phyloP scores from a whole-genome alignment of 441 rosid genomes.

The Erysimum cheiri region DNA sequence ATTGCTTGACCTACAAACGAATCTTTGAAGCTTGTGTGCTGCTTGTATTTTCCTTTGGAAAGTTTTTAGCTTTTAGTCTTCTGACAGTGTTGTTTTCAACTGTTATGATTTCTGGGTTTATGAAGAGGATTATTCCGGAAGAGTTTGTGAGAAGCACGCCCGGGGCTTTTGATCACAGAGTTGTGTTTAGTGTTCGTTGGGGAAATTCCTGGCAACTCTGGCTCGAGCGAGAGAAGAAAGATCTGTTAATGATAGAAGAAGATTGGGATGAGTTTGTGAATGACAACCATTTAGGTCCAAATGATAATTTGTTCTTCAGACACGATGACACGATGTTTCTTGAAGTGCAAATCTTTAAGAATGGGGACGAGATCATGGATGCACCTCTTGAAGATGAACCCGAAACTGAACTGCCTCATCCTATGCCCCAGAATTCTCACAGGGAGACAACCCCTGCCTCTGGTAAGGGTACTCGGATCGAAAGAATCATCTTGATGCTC shows the following conservation, averaged over 20 bases:
- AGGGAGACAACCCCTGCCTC: neutral
- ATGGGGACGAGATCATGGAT: conserved; percentile 7
- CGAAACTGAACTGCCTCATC: neutral
- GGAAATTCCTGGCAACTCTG: conserved; percentile 37
- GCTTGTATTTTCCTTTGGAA: conserved; percentile 1
- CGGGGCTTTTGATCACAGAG: conserved; percentile 27
- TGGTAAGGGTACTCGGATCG: conserved; percentile 16
- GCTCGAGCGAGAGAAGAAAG: conserved; percentile 20
- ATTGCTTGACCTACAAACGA: neutral
- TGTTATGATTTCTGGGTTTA: neutral
- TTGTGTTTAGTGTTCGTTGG: conserved; percentile 37
- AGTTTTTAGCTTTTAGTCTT: neutral
- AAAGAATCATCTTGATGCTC: neutral
- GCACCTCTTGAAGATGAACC: conserved; percentile 26
- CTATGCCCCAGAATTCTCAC: neutral
- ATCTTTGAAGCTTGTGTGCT: conserved; percentile 8
- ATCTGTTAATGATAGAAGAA: conserved; percentile 31
- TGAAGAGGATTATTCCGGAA: conserved; percentile 40
- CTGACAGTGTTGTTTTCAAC: neutral
- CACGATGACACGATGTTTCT: conserved; percentile 18
- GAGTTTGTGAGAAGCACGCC: conserved; percentile 27
- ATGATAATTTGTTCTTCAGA: conserved; percentile 22
- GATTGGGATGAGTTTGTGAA: conserved; percentile 41
- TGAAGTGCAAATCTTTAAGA: conserved; percentile 17
- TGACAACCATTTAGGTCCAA: conserved; percentile 19